Percentiles rank a stretch among this genome's conserved stretches.
phyloP scores from a whole-genome alignment of 2,329 filamentous ascomycete species.

The Aureobasidium vineae region DNA sequence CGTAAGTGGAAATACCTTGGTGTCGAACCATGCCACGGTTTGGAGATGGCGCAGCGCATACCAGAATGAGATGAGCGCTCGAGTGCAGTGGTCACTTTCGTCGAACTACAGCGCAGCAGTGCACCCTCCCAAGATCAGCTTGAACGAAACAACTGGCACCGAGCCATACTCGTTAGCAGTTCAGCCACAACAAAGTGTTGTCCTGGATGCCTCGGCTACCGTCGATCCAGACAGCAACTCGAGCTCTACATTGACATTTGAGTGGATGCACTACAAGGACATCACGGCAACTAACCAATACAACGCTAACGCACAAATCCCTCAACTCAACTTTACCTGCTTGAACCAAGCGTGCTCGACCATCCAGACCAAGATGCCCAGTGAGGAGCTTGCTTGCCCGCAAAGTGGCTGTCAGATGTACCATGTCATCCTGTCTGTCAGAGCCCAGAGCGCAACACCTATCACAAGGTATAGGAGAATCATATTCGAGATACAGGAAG shows the following conservation, averaged over 20 bases:
- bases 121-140: conserved; percentile 50
- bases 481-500: conserved; percentile 34
- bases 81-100: conserved; percentile 49
- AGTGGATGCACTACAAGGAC: conserved; percentile 53
- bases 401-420: conserved; percentile 46
- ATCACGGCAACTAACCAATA: conserved; percentile 45
- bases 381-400: conserved; percentile 37
- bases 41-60: conserved; percentile 56
- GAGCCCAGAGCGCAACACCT: conserved; percentile 45
- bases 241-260: conserved; percentile 42
- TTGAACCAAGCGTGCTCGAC: conserved; percentile 38
- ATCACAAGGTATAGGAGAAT: conserved; percentile 52
- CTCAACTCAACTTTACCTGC: conserved; percentile 40
- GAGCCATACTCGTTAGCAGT: conserved; percentile 44
- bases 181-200: conserved; percentile 43
- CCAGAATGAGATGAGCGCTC: conserved; percentile 52
- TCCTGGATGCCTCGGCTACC: conserved; percentile 48
- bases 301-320: conserved; percentile 40
- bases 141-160: conserved; percentile 44
- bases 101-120: conserved; percentile 41
- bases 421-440: conserved; percentile 53
- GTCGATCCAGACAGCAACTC: conserved; percentile 49
- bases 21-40: conserved; percentile 51
- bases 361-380: conserved; percentile 30
- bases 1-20: conserved; percentile 37